Conservation (phyloP, 1,284 basidiomycete genomes). For the Tausonia pullulans region DNA sequence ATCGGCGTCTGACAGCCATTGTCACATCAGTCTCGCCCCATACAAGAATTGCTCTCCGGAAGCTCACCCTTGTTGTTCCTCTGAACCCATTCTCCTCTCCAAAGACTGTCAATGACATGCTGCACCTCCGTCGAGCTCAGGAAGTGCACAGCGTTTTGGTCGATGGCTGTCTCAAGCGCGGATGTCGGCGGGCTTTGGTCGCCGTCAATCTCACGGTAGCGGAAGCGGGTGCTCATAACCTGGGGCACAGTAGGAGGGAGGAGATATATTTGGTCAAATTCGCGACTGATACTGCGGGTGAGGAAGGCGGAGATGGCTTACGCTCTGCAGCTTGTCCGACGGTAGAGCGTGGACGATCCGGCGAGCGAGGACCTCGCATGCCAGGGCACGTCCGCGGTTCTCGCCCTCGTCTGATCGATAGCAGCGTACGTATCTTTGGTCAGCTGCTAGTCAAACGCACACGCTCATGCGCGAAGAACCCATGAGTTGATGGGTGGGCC, state of each 20-base stretch:
- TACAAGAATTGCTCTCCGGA: neutral
- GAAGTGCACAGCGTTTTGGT: constrained; percentile 57
- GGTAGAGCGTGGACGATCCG: constrained; percentile 59
- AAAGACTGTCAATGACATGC: constrained; percentile 48
- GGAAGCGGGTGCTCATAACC: constrained; percentile 48
- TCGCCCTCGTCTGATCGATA: constrained; percentile 57
- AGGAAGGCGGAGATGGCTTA: constrained; percentile 44
- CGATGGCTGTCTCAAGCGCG: constrained; percentile 70
- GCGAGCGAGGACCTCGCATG: constrained; percentile 78
- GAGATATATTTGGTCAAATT: neutral
- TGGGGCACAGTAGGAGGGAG: neutral
- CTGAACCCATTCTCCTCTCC: constrained; percentile 72
- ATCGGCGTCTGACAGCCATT: constrained; percentile 23
- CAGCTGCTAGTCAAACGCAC: no score
- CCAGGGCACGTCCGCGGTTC: constrained; percentile 49
- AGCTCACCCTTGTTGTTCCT: constrained; percentile 43
- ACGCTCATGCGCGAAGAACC: neutral
- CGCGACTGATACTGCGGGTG: neutral
- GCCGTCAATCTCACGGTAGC: constrained; percentile 60
- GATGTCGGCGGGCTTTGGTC: constrained; percentile 54
- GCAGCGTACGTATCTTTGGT: no score
- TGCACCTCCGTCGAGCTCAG: constrained; percentile 71
- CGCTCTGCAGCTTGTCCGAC: constrained; percentile 49
- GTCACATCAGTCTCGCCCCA: no score
- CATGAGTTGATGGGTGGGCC: no score